Conservation (phyloP, 805 yeast species). For the Teunomyces cretensis region DNA sequence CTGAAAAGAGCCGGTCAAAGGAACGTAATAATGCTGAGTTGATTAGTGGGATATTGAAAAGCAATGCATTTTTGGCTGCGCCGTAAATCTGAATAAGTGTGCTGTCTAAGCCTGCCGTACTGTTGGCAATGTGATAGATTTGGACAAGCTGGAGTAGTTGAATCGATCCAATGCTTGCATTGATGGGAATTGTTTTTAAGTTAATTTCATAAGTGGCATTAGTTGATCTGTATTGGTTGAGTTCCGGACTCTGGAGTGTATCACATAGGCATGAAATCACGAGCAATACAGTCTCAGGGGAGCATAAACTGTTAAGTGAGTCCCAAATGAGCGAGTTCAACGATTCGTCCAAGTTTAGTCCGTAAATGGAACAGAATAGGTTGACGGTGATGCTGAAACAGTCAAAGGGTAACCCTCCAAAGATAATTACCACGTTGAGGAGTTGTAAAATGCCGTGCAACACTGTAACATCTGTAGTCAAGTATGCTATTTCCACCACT, state of each 20-base stretch:
- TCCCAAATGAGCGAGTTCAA: conserved; percentile 37
- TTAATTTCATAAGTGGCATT: conserved; percentile 3
- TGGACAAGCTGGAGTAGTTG: conserved; percentile 33
- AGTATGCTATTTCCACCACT: conserved; percentile 37
- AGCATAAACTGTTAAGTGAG: conserved; percentile 36
- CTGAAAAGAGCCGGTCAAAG: conserved; percentile 39
- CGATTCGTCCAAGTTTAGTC: conserved; percentile 28
- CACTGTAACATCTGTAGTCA: conserved; percentile 37
- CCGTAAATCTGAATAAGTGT: conserved; percentile 30
- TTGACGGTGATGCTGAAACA: conserved; percentile 38
- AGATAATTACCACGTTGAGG: conserved; percentile 44
- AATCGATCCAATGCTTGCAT: conserved; percentile 40
- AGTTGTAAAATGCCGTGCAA: conserved; percentile 38
- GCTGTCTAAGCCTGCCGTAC: conserved; percentile 20
- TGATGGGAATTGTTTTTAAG: conserved; percentile 12
- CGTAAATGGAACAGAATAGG: conserved; percentile 46
- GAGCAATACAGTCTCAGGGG: conserved; percentile 34
- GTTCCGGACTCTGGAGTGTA: conserved; percentile 20
- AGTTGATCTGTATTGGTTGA: conserved; percentile 11
- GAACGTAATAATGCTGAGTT: conserved; percentile 41
- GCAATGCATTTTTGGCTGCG: conserved; percentile 29
- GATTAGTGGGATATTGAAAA: conserved; percentile 36
- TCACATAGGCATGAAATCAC: conserved; percentile 19
- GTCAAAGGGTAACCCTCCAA: conserved; percentile 46
- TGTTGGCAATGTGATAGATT: conserved; percentile 23